A percentile compares a stretch with the other conserved stretches of the same genome.
Evolutionary conservation across 495 filamentous ascomycete genomes (phyloP).

Genomic region (Aspergillus asperescens): DNA sequence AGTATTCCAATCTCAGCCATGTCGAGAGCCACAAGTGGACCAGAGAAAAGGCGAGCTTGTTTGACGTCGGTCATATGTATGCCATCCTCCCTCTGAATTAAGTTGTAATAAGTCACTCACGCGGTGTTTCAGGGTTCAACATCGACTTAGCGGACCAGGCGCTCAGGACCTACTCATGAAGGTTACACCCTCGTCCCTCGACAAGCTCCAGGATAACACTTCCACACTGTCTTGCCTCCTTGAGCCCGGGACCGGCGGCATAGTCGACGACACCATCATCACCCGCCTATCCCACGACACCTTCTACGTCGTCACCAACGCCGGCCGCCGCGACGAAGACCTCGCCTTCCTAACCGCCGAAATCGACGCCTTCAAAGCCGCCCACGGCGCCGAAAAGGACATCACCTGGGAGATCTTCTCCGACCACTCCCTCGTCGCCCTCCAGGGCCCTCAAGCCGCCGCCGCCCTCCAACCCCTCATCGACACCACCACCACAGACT

Average conservation of each 20-base stretch:
- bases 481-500: conserved; percentile 32
- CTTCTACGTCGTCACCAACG: conserved; percentile 95
- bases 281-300: conserved; percentile 61
- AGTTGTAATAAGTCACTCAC: not conserved
- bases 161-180: conserved; percentile 70
- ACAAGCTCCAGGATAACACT: conserved; percentile 50
- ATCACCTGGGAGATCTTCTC: conserved; percentile 68
- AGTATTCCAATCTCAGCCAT: conserved; percentile 71
- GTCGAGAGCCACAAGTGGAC: conserved; percentile 83
- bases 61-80: conserved; percentile 68
- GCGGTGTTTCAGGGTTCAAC: conserved; percentile 52
- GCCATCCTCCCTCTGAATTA: conserved; percentile 10
- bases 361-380: conserved; percentile 49
- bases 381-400: conserved; percentile 38
- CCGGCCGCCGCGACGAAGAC: conserved; percentile 87
- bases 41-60: conserved; percentile 76
- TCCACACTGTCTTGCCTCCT: conserved; percentile 80
- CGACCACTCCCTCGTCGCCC: conserved; percentile 65
- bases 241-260: conserved; percentile 73
- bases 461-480: conserved; percentile 57
- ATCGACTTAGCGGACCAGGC: conserved; percentile 69
- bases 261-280: conserved; percentile 89
- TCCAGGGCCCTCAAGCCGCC: conserved; percentile 78
- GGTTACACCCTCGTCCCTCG: conserved; percentile 68
- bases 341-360: conserved; percentile 63